Percentiles rank a stretch among this genome's conserved stretches.
phyloP scores from a whole-genome alignment of 2,329 filamentous ascomycete species.

The Cylindrodendrum hubeiense region DNA sequence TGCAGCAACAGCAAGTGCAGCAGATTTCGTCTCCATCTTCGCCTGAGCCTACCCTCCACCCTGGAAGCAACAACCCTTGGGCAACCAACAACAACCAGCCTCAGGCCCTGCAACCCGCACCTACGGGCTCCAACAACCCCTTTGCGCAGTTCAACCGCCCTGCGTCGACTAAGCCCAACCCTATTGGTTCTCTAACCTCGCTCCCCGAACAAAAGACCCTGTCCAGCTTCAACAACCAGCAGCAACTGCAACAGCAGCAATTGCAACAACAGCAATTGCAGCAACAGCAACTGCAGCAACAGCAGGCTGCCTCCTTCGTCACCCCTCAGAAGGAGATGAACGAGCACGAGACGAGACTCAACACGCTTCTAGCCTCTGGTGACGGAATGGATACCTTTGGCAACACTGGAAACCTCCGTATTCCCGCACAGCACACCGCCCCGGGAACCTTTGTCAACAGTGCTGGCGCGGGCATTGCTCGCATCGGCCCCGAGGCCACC shows the following conservation, averaged over 20 bases:
- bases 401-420: conserved; percentile 95
- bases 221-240: conserved; percentile 65
- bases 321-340: conserved; percentile 66
- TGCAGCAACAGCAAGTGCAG: conserved; percentile 54
- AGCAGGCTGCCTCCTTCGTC: conserved; percentile 45
- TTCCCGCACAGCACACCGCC: conserved; percentile 95
- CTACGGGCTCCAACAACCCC: conserved; percentile 97
- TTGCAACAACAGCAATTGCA: conserved; percentile 50
- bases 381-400: conserved; percentile 98
- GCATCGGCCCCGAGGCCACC: conserved; percentile 77
- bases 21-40: conserved; percentile 56
- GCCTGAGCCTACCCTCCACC: conserved; percentile 72
- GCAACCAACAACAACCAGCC: conserved; percentile 71
- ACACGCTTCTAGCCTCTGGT: conserved; percentile 85
- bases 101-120: conserved; percentile 79
- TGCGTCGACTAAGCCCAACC: conserved; percentile 62
- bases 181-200: conserved; percentile 78
- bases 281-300: conserved; percentile 54
- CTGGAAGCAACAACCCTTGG: conserved; percentile 97
- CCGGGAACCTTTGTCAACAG: conserved; percentile 98
- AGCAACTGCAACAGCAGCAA: conserved; percentile 57
- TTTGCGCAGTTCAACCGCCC: conserved; percentile 83
- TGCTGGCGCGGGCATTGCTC: conserved; percentile 82
- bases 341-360: conserved; percentile 81
- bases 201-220: conserved; percentile 89